Evolutionary conservation across 1,284 basidiomycete genomes (phyloP), one percentile per base, ranked within the genome.

Genomic region (Malassezia arunalokei): DNA sequence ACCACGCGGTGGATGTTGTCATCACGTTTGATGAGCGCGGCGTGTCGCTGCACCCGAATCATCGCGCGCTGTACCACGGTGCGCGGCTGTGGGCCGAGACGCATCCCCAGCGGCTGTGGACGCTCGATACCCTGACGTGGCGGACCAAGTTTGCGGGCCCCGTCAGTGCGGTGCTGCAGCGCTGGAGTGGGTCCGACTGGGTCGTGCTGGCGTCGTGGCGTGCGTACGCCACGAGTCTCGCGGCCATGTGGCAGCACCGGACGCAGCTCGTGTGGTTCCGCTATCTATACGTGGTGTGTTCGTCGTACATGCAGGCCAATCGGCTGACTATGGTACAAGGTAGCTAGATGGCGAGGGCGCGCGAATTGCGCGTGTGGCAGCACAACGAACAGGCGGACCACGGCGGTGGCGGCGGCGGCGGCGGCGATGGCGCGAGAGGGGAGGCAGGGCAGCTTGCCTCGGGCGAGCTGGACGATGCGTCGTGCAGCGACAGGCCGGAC

Each of bases 11-110:
- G 14, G 9, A 51, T 12, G 15, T 38, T 86, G 82, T 98, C 49
- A 76, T 99, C 51, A 95, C 92, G 0, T 98, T 98, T 65, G 92
- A 99, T 75, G 59, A 74, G 0, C 60, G 71, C 3, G 92, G 94
- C 1, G 78, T 98, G 5, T 90, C 89, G 7, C 78, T 77, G 0
- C 92, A 98, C 68, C 84, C 86, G 0, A 99, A 98, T 73, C 92
- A 99, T 74, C 78, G 78, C 51, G 83, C 87, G 0, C 76, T 91
- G 17, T 79, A 80, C n/a, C 64, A 73, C 40, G 83, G 60, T 14
- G 33, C 33, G 33, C 33, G 33, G 11, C 11, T 35, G 33, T 35
- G 15, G 11, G 49, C 47, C 17, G 29, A 38, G 24, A 20, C 5
- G 17, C 7, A 20, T 20, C 17, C 28, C 3, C 11, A 3, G 7